Conservation (phyloP, 2,329 filamentous ascomycete species). For the Arthrobotrys iridis region DNA sequence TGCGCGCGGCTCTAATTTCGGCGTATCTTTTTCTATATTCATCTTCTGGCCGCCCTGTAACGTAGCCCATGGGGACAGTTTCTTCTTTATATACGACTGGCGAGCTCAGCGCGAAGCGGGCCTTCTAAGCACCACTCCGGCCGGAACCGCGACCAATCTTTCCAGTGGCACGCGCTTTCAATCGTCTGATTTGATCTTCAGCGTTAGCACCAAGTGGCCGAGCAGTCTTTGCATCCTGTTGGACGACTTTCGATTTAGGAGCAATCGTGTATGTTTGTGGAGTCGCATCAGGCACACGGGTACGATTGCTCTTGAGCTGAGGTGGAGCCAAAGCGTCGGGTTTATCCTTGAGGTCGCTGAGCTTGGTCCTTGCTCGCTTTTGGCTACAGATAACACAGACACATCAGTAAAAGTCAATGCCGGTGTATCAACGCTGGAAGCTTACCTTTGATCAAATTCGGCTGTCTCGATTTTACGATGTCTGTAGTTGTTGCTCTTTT, state of each 20-base stretch:
- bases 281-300: constrained; percentile 57
- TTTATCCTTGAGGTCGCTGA: constrained; percentile 53
- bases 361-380: constrained; percentile 37
- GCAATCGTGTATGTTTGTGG: constrained; percentile 58
- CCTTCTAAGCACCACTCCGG: constrained; percentile 35
- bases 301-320: constrained; percentile 57
- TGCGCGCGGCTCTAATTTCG: not conserved
- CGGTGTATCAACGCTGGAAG: constrained; percentile 34
- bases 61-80: not conserved
- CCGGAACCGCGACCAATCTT: constrained; percentile 38
- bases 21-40: not conserved
- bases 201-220: constrained; percentile 57
- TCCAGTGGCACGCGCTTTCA: constrained; percentile 56
- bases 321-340: constrained; percentile 57
- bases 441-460: constrained; percentile 69
- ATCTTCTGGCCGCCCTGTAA: not conserved
- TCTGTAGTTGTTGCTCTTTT: constrained; percentile 93
- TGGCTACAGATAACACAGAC: not conserved
- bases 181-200: constrained; percentile 57
- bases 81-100: constrained; percentile 23
- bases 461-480: constrained; percentile 74
- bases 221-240: constrained; percentile 49
- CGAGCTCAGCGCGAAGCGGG: constrained; percentile 11
- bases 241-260: constrained; percentile 47
- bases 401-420: not conserved